Base-by-base conservation (phyloP, 2,329 filamentous ascomycete species). In the Epichloe brachyelytri region DNA sequence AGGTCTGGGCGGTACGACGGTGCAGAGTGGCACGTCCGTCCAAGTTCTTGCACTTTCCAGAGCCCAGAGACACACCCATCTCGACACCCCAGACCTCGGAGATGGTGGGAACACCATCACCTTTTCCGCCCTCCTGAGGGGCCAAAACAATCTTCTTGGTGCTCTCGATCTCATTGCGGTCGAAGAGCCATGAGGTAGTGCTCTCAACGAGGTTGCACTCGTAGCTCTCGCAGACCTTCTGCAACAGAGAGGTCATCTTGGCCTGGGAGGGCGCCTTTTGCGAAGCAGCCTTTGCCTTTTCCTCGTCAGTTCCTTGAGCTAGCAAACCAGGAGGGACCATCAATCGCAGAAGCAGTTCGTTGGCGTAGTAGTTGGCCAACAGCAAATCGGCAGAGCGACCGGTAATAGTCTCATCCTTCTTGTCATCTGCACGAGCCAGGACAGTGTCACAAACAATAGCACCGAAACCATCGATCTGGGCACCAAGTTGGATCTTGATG, bases 1-100 rank as follows among this genome's bases (percentile, higher is more conserved):
- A 96, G 55, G 88, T 96, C 60, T 88, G 90, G 59, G 81, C 84
- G 52, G 93, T 97, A 63, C 91, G 86, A 66, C 91, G 88, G 74
- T 97, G 89, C 58, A 98, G 80, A 46, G 93, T 98, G 48, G 93
- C 75, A 57, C 93, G 83, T 71, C 94, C 85, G 63, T 88, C 82
- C 55, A 95, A 76, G 60, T 77, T 84, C 84, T 97, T 98, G 70
- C 95, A 86, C 78, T 98, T 98, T 67, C 93, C 93, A 55, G 82
- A 83, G 57, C 90, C 90, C 62, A 93, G 74, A 70, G 86, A 93
- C 65, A 98, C 81, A 60, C 91, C 91, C 66, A 96, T 82, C 77
- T 98, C 93, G 51, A 98, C 88, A 70, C 93, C 93, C 93, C 93
- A 98, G 55, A 95, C 90, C 68, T 98, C 93, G 59, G 88, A 85